These are phyloP conservation scores for Passiflora organensis DNA, from an alignment of 345 rosid genomes.

Conservation along the genomic window DNA sequence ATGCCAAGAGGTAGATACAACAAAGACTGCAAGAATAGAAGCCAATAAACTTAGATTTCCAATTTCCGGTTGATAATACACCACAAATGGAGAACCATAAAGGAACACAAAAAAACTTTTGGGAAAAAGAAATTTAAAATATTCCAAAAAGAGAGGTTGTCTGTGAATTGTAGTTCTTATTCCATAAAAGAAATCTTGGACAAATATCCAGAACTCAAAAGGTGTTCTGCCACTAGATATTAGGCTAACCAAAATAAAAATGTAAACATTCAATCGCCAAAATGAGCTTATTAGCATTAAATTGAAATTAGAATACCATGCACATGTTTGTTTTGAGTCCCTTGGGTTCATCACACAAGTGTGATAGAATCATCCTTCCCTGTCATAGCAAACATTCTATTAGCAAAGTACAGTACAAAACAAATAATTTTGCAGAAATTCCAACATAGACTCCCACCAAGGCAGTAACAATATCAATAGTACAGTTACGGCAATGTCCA, in stretches of 20 bases:
- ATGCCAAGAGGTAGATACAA: constrained; percentile 89
- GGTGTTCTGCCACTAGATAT: too few relatives aligned
- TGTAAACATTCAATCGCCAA: neutral
- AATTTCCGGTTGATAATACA: neutral
- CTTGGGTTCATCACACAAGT: constrained; percentile 96
- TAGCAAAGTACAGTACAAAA: neutral
- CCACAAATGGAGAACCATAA: neutral
- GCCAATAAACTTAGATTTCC: too few relatives aligned
- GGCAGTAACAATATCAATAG: neutral
- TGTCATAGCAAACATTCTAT: constrained; percentile 47
- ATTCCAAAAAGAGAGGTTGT: too few relatives aligned
- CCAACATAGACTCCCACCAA: neutral
- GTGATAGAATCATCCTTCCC: constrained; percentile 99
- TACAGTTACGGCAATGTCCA: too few relatives aligned
- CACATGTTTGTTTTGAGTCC: constrained; percentile 99
- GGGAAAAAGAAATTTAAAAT: neutral
- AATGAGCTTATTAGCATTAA: neutral
- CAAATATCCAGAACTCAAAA: too few relatives aligned
- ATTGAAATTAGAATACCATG: constrained; percentile 52
- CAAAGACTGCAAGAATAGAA: constrained; percentile 77
- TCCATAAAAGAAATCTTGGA: too few relatives aligned
- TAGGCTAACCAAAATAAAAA: neutral
- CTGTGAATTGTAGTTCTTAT: too few relatives aligned
- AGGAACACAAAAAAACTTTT: constrained; percentile 1
- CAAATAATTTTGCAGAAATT: too few relatives aligned